These are phyloP conservation scores for Musa acuminata DNA, from an alignment of 176 grass and related monocot genomes.

Conservation along the genomic window DNA sequence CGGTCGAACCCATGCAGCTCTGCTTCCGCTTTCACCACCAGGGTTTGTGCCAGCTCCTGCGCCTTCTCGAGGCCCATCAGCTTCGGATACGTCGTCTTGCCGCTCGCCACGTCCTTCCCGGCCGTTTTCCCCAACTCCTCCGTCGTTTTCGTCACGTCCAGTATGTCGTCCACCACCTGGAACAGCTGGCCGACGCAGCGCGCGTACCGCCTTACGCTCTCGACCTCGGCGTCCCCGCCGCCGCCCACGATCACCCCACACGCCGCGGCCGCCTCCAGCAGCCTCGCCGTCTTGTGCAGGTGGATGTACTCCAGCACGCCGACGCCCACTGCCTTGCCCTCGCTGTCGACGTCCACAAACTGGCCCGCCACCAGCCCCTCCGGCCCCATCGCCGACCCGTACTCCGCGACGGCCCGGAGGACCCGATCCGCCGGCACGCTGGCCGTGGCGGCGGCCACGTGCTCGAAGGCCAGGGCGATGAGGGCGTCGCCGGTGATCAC, in stretches of 20 bases:
- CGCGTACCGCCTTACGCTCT: slow-evolving; percentile 30
- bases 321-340: slow-evolving; percentile 19
- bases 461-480: slow-evolving; percentile 41
- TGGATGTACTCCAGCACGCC: slow-evolving; percentile 37
- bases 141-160: slow-evolving; percentile 9
- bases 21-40: slow-evolving; percentile 20
- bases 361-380: slow-evolving; percentile 33
- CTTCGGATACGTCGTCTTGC: slow-evolving; percentile 41
- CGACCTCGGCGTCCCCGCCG: not conserved
- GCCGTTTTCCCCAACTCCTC: slow-evolving; percentile 42
- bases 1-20: slow-evolving; percentile 30
- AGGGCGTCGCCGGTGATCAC: slow-evolving; percentile 39
- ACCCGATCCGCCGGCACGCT: slow-evolving; percentile 17
- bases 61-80: slow-evolving; percentile 29
- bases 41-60: slow-evolving; percentile 17
- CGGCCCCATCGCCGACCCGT: slow-evolving; percentile 9
- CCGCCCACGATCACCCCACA: too few relatives aligned
- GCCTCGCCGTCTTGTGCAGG: slow-evolving; percentile 37
- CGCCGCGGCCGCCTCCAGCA: not conserved
- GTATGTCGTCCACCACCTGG: too few relatives aligned
- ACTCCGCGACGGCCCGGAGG: slow-evolving; percentile 31
- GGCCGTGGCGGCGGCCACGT: slow-evolving; percentile 1
- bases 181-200: slow-evolving; percentile 20
- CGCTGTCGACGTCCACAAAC: slow-evolving; percentile 23
- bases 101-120: slow-evolving; percentile 32